Percentiles rank a stretch among this genome's conserved stretches.
Conservation (phyloP, 192 early-diverging fungal species). For the Podochytrium sp. region DNA sequence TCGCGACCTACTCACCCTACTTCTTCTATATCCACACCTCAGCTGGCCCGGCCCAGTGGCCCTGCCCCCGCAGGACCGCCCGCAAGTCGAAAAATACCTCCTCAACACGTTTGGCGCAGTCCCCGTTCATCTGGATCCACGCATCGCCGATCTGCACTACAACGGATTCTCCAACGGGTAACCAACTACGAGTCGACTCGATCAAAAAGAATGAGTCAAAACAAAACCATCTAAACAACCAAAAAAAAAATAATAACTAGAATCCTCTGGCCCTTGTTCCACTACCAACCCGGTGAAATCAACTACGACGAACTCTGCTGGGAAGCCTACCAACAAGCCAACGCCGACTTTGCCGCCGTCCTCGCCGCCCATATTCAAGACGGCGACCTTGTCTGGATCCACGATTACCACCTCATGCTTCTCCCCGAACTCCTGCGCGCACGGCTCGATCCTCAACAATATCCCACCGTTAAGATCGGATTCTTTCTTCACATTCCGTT, state of each 20-base stretch:
- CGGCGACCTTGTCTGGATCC: conserved; percentile 68
- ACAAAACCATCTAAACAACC: no score
- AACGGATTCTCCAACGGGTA: conserved; percentile 96
- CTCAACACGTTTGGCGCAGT: conserved; percentile 80
- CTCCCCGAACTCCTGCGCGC: conserved; percentile 87
- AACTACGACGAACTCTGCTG: conserved; percentile 94
- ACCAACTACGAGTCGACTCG: background rate
- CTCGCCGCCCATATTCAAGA: conserved; percentile 84
- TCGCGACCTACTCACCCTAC: no score
- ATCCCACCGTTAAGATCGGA: conserved; percentile 85
- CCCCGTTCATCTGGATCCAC: conserved; percentile 93
- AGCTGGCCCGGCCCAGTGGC: conserved; percentile 20
- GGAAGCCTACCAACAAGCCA: conserved; percentile 95
- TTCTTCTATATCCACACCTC: no score
- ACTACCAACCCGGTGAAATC: conserved; percentile 99
- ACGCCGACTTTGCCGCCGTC: conserved; percentile 86
- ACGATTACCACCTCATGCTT: conserved; percentile 99
- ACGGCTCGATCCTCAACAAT: conserved; percentile 28
- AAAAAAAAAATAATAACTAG: conserved; percentile 70
- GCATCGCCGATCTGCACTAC: conserved; percentile 96
- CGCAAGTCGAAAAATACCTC: conserved; percentile 68
- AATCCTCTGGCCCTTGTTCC: conserved; percentile 99
- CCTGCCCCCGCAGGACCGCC: conserved; percentile 63
- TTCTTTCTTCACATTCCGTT: conserved; percentile 99
- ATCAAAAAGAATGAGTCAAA: no score